Evolutionary conservation across 345 rosid species (phyloP).

Genomic region (rapeseed (Brassica napus)): Da-Ae NC_063439.1:11043001-11043500

Average conservation of each 20-base stretch:
- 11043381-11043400: conserved; percentile 3
- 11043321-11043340: neutral
- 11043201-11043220: conserved; percentile 59
- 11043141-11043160: conserved; percentile 85
- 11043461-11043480: conserved; percentile 97
- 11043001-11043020: conserved; percentile 60
- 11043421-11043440: conserved; percentile 85
- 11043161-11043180: conserved; percentile 76
- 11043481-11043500: conserved; percentile 89
- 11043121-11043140: conserved; percentile 50
- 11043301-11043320: conserved; percentile 73
- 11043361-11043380: neutral
- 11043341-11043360: neutral
- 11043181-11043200: conserved; percentile 50
- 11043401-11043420: conserved; percentile 24
- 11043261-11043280: conserved; percentile 60
- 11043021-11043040: conserved; percentile 16
- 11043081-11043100: conserved; percentile 82
- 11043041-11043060: neutral
- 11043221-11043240: conserved; percentile 81
- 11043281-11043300: conserved; percentile 82
- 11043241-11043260: conserved; percentile 73
- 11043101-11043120: conserved; percentile 72
- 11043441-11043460: conserved; percentile 86
- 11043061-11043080: neutral